Percentiles rank a stretch among this genome's conserved stretches.
These are phyloP conservation scores for Inga laurina DNA, from an alignment of 306 rosid genomes.

Conservation along the genomic window DNA sequence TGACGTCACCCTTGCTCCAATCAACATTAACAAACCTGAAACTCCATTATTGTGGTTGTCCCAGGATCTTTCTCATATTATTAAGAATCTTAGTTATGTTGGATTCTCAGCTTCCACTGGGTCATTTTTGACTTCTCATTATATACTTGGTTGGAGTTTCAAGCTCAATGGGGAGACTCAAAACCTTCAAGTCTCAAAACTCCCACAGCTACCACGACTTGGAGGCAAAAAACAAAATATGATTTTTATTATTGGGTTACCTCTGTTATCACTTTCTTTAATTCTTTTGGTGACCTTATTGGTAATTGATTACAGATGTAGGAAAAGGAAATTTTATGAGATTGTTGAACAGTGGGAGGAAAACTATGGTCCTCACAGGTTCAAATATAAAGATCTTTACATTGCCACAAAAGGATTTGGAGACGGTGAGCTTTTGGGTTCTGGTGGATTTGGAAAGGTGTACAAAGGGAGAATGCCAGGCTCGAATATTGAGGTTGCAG, in stretches of 20 bases:
- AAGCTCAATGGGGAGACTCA: neutral
- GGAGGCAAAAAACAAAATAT: neutral
- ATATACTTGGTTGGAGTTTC: neutral
- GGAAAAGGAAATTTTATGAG: neutral
- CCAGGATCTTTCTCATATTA: neutral
- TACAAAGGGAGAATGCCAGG: neutral
- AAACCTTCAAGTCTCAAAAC: neutral
- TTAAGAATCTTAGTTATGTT: neutral
- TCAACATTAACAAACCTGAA: neutral
- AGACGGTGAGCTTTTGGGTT: neutral
- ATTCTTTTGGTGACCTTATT: no score
- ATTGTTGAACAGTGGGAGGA: neutral
- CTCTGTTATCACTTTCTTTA: neutral
- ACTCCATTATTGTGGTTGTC: neutral
- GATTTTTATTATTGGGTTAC: constrained; percentile 21
- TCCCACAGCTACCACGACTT: neutral
- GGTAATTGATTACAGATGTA: no score
- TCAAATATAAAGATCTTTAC: constrained; percentile 25
- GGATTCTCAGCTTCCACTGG: neutral
- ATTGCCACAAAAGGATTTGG: no score
- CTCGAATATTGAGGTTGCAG: neutral
- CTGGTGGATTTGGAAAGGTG: neutral
- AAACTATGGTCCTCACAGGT: constrained; percentile 62
- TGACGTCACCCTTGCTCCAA: neutral
- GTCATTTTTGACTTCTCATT: neutral